Percentiles rank a stretch among this genome's conserved stretches.
Evolutionary conservation across 495 filamentous ascomycete genomes (phyloP).

Genomic region (Oleoguttula mirabilis): DNA sequence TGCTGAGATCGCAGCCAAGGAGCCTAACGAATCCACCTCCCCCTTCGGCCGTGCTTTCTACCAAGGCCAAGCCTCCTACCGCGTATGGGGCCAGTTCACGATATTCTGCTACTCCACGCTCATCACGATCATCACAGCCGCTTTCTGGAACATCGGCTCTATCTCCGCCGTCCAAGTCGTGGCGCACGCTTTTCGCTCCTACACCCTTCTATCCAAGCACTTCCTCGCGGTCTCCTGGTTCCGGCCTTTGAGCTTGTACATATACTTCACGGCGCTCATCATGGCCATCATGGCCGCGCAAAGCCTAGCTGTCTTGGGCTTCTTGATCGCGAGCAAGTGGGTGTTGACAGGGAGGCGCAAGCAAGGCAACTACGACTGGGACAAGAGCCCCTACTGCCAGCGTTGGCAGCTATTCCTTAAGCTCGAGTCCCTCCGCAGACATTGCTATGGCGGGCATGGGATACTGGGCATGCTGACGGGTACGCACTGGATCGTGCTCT

Average conservation of each 20-base stretch:
- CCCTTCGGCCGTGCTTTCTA: constrained; percentile 39
- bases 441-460: constrained; percentile 33
- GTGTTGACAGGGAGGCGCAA: constrained; percentile 32
- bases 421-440: constrained; percentile 33
- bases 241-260: constrained; percentile 27
- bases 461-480: constrained; percentile 35
- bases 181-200: constrained; percentile 1
- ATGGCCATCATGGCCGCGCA: constrained; percentile 25
- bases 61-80: constrained; percentile 30
- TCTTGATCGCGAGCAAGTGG: constrained; percentile 34
- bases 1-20: no score
- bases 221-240: constrained; percentile 11
- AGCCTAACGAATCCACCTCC: constrained; percentile 13
- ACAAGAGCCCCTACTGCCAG: constrained; percentile 34
- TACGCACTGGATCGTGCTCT: constrained; percentile 30
- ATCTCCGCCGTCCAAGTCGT: constrained; percentile 25
- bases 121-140: constrained; percentile 24
- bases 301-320: constrained; percentile 25
- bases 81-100: constrained; percentile 29
- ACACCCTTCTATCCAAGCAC: not conserved
- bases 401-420: constrained; percentile 37
- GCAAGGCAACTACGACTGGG: constrained; percentile 38
- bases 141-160: constrained; percentile 33
- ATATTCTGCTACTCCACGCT: constrained; percentile 34
- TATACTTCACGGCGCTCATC: constrained; percentile 24